Evolutionary conservation across 2,329 filamentous ascomycete genomes (phyloP), one percentile per base, ranked within the genome.

Genomic region (Hypoxylon sp.): DNA sequence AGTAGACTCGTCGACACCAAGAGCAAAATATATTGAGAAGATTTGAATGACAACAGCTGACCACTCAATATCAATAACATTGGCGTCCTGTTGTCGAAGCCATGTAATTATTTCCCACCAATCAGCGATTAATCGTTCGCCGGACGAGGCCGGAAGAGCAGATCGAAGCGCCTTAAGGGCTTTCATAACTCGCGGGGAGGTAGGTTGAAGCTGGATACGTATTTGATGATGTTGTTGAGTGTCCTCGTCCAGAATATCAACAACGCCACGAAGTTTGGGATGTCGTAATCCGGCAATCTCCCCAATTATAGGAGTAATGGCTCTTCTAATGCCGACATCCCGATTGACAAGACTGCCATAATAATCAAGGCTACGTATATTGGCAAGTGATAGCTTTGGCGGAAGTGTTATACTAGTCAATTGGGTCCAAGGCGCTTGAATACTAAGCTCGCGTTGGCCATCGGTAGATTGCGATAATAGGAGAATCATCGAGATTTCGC

Each of bases 81-180:
- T 75, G 3, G 84, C 79, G 3, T 84, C 81, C 61, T 85, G 84
- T 10, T 79, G 75, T 30, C 81, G 80, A 43, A 93, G 81, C 92
- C 92, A 95, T 67, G 89, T 87, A 79, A 91, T 86, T 19, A 88
- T 84, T 75, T 93, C 90, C 86, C 91, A 92, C 91, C 92, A 94
- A 1, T 86, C 88, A 9, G 89, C 85, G 62, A 92, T 80, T 9
- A 93, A 80, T 25, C 83, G 91, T 80, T 82, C 90, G 66, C 80
- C 87, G 43, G 86, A 83, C 0, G 84, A 82, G 19, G 87, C 82
- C 5, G 88, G 87, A 28, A 94, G 77, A 34, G 91, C 85, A 69
- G 90, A 89, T 63, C 86, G 86, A 74, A 90, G 91, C 14, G 88
- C 81, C 32, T 87, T 82, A 7, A 94, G 80, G 7, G 90, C 81